phyloP scores from a whole-genome alignment of 495 filamentous ascomycete species.

The Halenospora varia region DNA sequence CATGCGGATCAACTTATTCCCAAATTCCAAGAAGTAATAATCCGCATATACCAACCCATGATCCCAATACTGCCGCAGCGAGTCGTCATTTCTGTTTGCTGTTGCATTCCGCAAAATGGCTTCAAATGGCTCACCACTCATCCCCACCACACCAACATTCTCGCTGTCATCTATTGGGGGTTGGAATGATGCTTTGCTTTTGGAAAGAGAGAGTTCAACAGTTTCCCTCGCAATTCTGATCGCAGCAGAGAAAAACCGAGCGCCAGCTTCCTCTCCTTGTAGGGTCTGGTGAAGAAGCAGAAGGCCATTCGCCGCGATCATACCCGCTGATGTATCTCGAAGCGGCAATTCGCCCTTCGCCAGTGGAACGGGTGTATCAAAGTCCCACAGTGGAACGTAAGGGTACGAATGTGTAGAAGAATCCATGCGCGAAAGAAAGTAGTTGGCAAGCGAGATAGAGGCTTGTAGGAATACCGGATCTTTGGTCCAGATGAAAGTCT shows the following conservation, averaged over 20 bases:
- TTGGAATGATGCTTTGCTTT: constrained; percentile 4
- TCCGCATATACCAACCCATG: constrained; percentile 44
- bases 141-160: background rate
- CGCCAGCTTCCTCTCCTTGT: background rate
- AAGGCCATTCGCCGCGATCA: constrained; percentile 39
- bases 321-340: constrained; percentile 36
- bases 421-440: constrained; percentile 29
- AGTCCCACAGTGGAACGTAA: constrained; percentile 33
- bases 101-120: constrained; percentile 35
- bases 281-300: constrained; percentile 33
- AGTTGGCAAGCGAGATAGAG: constrained; percentile 30
- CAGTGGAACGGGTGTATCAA: constrained; percentile 32
- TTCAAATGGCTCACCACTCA: constrained; percentile 15
- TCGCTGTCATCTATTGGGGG: background rate
- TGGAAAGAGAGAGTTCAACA: constrained; percentile 26
- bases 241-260: constrained; percentile 29
- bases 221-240: constrained; percentile 34
- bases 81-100: constrained; percentile 32
- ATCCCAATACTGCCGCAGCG: constrained; percentile 22
- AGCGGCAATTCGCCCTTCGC: too few species aligned
- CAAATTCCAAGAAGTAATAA: constrained; percentile 43
- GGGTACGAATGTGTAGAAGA: background rate
- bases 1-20: constrained; percentile 33
- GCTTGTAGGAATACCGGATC: constrained; percentile 32
- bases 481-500: constrained; percentile 41